Percentiles rank a stretch among this genome's conserved stretches.
These are phyloP conservation scores for Cucumis melo DNA, from an alignment of 306 rosid genomes.

Conservation along the genomic window DNA sequence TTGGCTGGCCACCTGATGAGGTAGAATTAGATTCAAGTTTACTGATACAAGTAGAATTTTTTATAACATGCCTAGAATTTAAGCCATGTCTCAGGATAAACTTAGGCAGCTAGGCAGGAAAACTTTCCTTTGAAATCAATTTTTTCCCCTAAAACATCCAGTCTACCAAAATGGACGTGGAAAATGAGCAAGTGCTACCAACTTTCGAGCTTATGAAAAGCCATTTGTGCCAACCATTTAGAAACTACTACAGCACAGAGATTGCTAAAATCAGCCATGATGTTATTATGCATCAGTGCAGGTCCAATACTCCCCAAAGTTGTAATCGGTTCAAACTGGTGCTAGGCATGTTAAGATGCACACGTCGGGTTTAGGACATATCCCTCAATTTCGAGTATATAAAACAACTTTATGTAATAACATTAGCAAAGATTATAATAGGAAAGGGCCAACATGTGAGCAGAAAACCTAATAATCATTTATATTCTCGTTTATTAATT, in stretches of 20 bases:
- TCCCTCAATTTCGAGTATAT: neutral
- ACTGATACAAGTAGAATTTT: neutral
- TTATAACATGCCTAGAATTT: too few relatives aligned
- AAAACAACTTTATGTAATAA: neutral
- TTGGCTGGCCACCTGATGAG: conserved; percentile 81
- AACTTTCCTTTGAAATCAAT: too few relatives aligned
- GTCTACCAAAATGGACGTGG: neutral
- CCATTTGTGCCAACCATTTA: neutral
- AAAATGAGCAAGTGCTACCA: neutral
- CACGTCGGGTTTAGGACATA: neutral
- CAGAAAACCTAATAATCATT: neutral
- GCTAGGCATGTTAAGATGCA: neutral
- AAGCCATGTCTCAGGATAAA: too few relatives aligned
- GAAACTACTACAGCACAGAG: neutral
- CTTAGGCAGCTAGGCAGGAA: too few relatives aligned
- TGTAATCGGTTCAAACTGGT: neutral
- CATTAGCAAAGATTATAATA: neutral
- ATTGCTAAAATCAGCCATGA: neutral
- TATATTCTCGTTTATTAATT: neutral
- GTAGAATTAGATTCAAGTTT: neutral
- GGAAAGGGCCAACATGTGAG: neutral
- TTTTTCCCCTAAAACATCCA: neutral
- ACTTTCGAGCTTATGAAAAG: neutral
- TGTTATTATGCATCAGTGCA: too few relatives aligned
- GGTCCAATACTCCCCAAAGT: neutral